A percentile compares a stretch with the other conserved stretches of the same genome.
Conservation (phyloP, 108 stramenopile genomes). For the Cyclotella kingstonii region DNA sequence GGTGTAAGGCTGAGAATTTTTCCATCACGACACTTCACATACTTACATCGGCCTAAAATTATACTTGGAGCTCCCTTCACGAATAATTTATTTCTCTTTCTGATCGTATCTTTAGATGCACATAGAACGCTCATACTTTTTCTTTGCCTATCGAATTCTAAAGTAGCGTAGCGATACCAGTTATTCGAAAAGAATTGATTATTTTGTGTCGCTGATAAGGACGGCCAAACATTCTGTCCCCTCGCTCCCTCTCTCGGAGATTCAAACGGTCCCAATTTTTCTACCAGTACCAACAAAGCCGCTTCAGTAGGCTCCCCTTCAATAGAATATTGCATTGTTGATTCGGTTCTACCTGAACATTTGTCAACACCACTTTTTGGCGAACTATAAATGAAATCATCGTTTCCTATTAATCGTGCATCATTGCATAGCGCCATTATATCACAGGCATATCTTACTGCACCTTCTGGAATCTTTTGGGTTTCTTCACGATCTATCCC, state of each 20-base stretch:
- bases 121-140: conserved; percentile 77
- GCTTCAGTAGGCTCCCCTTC: conserved; percentile 98
- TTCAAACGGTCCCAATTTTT: conserved; percentile 70
- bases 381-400: conserved; percentile 14
- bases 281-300: conserved; percentile 83
- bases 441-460: conserved; percentile 59
- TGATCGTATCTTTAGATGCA: conserved; percentile 21
- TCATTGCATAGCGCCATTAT: conserved; percentile 82
- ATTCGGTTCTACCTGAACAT: background rate
- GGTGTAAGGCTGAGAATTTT: conserved; percentile 56
- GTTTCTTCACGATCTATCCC: conserved; percentile 55
- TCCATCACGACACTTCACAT: conserved; percentile 78
- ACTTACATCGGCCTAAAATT: conserved; percentile 85
- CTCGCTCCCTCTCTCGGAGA: no score
- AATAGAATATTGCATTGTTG: conserved; percentile 10
- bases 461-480: conserved; percentile 29
- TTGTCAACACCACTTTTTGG: conserved; percentile 8
- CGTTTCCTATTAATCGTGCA: conserved; percentile 69
- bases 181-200: conserved; percentile 25
- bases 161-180: conserved; percentile 70
- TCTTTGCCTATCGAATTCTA: conserved; percentile 91
- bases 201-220: conserved; percentile 56
- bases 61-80: conserved; percentile 97
- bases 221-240: no score
- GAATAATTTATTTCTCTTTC: conserved; percentile 65